Percentiles rank a stretch among this genome's conserved stretches.
phyloP scores from a whole-genome alignment of 2,329 filamentous ascomycete genomes.

The Cordyceps tenuipes region DNA sequence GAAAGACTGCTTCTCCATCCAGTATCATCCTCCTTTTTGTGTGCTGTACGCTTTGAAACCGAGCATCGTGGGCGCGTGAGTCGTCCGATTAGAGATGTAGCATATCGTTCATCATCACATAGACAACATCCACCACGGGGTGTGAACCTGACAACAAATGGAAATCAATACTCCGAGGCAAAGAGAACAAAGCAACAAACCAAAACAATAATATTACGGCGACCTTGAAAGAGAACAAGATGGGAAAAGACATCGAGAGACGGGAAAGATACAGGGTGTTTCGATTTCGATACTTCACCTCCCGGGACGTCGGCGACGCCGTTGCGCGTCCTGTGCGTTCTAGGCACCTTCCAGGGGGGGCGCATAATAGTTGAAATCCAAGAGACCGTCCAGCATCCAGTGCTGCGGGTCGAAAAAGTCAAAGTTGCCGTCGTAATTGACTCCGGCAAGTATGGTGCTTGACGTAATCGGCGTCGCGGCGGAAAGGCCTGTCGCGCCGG shows the following conservation, averaged over 20 bases:
- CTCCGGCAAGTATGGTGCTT: conserved; percentile 39
- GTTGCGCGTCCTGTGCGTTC: conserved; percentile 1
- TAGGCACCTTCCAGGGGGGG: conserved; percentile 46
- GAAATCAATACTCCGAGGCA: conserved; percentile 1
- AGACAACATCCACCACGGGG: conserved; percentile 4
- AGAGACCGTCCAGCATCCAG: conserved; percentile 83
- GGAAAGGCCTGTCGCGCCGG: conserved; percentile 36
- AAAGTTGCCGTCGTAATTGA: conserved; percentile 61
- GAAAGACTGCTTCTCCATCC: not conserved
- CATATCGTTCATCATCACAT: conserved; percentile 8
- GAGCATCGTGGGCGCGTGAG: not conserved
- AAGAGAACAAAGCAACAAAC: not conserved
- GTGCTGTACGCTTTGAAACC: not conserved
- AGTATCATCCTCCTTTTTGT: not conserved
- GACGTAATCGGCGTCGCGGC: conserved; percentile 30
- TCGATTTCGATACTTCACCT: not conserved
- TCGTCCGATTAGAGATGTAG: conserved; percentile 7
- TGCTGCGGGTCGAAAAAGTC: conserved; percentile 89
- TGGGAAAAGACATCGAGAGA: not conserved
- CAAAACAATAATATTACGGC: not conserved
- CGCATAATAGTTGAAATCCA: conserved; percentile 69
- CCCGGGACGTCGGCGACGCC: not conserved
- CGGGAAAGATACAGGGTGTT: not conserved
- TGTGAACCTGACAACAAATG: not conserved
- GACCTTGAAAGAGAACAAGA: no score